Evolutionary conservation across 352 stramenopile genomes (phyloP), one percentile per base, ranked within the genome.

Genomic region (Lagenidium sp.): DNA sequence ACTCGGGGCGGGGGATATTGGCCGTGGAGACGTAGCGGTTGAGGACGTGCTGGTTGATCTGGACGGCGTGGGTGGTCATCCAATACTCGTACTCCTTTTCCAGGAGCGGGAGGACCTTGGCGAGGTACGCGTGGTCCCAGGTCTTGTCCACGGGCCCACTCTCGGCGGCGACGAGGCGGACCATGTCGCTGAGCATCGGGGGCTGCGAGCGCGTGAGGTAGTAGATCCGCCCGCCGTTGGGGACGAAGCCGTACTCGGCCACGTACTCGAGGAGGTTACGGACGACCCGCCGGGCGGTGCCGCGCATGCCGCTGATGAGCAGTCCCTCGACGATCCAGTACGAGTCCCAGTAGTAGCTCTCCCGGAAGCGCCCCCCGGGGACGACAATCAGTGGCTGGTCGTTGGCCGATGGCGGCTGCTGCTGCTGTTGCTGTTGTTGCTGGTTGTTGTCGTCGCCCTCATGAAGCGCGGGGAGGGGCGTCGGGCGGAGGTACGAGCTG

Each of bases 341-440:
- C 31, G 53, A 65, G 53, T 88, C 75, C 75, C 75, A 86, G 49
- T 86, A 86, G 50, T 86, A 88, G 28, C 46, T 60, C 54, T 88
- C 75, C 13, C 69, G 55, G 52, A 87, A 87, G 20, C 76, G 58
- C 3, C 66, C 70, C 18, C 67, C 70, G 2, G 67, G 73, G 1
- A 82, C 56, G 13, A 85, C 57, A 23, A 49, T 53, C 8, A 50
- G 21, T 15, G 51, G 48, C 28, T 42, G 19, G 11, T 42, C 36
- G 12, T 42, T 36, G 79, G 41, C 11, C n/a, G n/a, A n/a, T n/a
- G n/a, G n/a, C n/a, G n/a, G n/a, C n/a, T n/a, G n/a, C n/a, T n/a
- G n/a, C n/a, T n/a, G n/a, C n/a, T n/a, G n/a, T n/a, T n/a, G n/a
- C n/a, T n/a, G n/a, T n/a, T n/a, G n/a, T n/a, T n/a, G n/a, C n/a